These are phyloP conservation scores for Salix arbutifolia DNA, from an alignment of 345 rosid genomes.

Conservation along the genomic window DNA sequence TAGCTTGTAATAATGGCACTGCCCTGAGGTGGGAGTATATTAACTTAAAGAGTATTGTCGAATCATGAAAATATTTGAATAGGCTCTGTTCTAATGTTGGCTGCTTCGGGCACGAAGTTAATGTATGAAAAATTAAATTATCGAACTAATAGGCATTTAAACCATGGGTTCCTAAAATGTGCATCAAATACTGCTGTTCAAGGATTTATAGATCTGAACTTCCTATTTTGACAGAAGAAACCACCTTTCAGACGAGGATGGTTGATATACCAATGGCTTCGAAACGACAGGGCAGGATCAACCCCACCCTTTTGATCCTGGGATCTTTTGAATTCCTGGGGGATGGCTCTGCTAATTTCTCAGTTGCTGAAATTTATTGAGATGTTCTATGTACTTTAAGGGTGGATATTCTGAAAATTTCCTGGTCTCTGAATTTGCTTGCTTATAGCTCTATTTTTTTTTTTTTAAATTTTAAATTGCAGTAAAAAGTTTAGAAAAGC, in stretches of 20 bases:
- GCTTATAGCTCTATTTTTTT: background rate
- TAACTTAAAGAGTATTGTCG: background rate
- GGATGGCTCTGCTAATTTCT: background rate
- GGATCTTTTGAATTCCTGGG: background rate
- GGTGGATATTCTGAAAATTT: background rate
- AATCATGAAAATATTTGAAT: background rate
- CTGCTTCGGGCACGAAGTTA: background rate
- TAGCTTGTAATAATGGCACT: background rate
- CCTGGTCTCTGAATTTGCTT: background rate
- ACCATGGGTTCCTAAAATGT: background rate
- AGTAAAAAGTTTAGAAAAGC: background rate
- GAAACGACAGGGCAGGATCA: background rate
- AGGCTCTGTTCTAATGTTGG: background rate
- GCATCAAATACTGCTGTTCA: background rate
- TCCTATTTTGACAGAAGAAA: background rate
- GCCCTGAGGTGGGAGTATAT: background rate
- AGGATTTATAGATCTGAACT: background rate
- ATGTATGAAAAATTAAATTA: background rate
- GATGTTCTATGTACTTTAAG: background rate
- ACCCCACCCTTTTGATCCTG: background rate
- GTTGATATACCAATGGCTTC: background rate
- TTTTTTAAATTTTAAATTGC: background rate
- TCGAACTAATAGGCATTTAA: background rate
- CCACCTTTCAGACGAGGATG: background rate
- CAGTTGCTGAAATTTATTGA: background rate